Percentiles rank a stretch among this genome's conserved stretches.
Conservation (phyloP, 2,329 filamentous ascomycete genomes). For the Chrysoporthe austroafricana region DNA sequence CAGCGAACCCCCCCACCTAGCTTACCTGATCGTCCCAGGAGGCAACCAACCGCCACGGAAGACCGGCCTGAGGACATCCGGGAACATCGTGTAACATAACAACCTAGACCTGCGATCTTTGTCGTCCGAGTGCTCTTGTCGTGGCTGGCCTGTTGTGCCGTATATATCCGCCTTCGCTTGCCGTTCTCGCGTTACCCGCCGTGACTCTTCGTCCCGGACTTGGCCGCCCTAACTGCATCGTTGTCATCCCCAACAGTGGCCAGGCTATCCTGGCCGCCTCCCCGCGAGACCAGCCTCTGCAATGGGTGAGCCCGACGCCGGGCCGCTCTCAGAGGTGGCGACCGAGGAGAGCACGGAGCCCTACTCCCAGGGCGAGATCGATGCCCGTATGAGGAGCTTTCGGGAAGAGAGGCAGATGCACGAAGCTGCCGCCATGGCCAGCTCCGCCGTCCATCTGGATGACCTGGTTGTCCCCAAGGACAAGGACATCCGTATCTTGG, state of each 20-base stretch:
- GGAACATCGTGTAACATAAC: constrained; percentile 1
- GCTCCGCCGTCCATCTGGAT: constrained; percentile 57
- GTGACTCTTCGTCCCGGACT: constrained; percentile 19
- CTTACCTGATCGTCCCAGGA: background rate
- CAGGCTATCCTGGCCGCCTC: constrained; percentile 21
- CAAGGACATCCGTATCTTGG: constrained; percentile 60
- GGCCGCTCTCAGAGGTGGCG: constrained; percentile 30
- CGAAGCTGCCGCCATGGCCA: constrained; percentile 37
- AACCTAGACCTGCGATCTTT: background rate
- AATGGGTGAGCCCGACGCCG: constrained; percentile 52
- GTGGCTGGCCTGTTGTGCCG: background rate
- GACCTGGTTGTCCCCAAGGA: constrained; percentile 48
- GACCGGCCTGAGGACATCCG: background rate
- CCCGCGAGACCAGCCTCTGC: constrained; percentile 29
- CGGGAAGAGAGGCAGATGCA: constrained; percentile 48
- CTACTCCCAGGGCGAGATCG: constrained; percentile 60
- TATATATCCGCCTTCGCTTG: constrained; percentile 25
- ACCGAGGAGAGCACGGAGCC: constrained; percentile 60
- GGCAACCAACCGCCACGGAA: constrained; percentile 1
- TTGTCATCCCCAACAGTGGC: constrained; percentile 12
- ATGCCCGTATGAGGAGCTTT: constrained; percentile 51
- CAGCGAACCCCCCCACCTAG: background rate
- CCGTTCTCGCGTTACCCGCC: constrained; percentile 26
- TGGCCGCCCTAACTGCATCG: background rate
- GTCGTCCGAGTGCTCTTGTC: background rate